Base-by-base conservation (phyloP, 2,329 filamentous ascomycete species). In the Trichoderma arundinaceum region DNA sequence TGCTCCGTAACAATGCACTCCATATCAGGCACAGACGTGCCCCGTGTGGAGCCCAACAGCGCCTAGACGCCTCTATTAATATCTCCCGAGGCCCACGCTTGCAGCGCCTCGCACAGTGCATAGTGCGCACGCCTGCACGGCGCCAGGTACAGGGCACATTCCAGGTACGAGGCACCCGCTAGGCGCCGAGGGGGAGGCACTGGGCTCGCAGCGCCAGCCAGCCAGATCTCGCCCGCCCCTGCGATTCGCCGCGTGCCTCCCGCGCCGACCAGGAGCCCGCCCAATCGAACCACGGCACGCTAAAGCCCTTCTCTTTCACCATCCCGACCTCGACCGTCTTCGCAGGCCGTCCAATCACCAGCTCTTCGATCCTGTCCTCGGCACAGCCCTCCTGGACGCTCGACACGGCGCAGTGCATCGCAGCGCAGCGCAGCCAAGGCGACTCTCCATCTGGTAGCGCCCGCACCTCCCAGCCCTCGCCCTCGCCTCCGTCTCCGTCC, bases 201-300 rank as follows among this genome's bases (percentile, higher is more conserved):
- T 35, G 41, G 39, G 32, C 54, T 54, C 17, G 17, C 35, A 57
- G n/a, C n/a, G n/a, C 38, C n/a, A 8, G 13, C 7, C 35, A 12
- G 41, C 32, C 28, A 56, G 51, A 64, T 46, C 35, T 46, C 57
- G 43, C 46, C 38, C 53, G 41, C 54, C 62, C 62, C 44, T 65
- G 52, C 62, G 32, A 61, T 67, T 65, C 35, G 63, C 56, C 63
- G 41, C 53, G 32, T 39, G 35, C 52, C 41, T 65, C 35, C 53
- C 62, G 53, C 48, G 17, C 63, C 33, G 28, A 54, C 48, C 49
- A 49, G 15, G 13, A 53, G 17, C 39, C 68, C 58, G 19, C 70
- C 75, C 75, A 77, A 77, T 76, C 72, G 70, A 64, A 66, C 67
- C 49, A 69, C 64, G 72, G 73, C 75, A 76, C 75, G 74, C 75